These are phyloP conservation scores for Corinectria fuckeliana DNA, from an alignment of 2,329 filamentous ascomycete genomes.

Conservation along the genomic window DNA sequence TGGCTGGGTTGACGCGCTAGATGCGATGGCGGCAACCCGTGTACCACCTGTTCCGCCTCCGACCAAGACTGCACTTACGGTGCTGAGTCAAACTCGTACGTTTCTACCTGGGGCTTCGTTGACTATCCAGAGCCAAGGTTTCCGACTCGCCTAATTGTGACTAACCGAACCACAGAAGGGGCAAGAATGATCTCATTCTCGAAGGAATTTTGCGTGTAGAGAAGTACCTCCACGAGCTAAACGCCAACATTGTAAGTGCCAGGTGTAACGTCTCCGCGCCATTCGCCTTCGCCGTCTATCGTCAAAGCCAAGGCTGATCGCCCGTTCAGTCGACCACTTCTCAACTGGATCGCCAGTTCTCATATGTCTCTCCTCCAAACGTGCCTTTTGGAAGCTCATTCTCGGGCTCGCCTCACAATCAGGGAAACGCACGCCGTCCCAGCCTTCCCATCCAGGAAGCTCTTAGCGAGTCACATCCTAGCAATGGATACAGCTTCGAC, in stretches of 20 bases:
- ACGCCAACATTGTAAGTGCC: slow-evolving; percentile 46
- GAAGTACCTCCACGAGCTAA: slow-evolving; percentile 53
- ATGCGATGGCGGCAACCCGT: slow-evolving; percentile 56
- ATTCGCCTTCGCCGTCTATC: no score
- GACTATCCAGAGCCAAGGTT: neutral
- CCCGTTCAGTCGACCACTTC: slow-evolving; percentile 14
- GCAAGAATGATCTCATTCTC: slow-evolving; percentile 59
- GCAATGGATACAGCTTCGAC: slow-evolving; percentile 42
- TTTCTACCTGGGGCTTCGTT: neutral
- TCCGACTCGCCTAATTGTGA: neutral
- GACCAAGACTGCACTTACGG: slow-evolving; percentile 51
- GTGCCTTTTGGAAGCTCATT: slow-evolving; percentile 31
- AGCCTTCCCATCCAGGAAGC: slow-evolving; percentile 37
- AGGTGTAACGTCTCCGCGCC: no score
- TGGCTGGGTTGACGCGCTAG: slow-evolving; percentile 39
- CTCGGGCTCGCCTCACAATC: slow-evolving; percentile 31
- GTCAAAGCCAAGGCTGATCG: neutral
- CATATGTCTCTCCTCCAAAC: slow-evolving; percentile 27
- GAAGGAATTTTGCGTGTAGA: slow-evolving; percentile 58
- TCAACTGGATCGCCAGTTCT: slow-evolving; percentile 14
- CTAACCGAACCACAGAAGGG: slow-evolving; percentile 43
- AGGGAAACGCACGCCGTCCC: slow-evolving; percentile 24
- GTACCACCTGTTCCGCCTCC: slow-evolving; percentile 46
- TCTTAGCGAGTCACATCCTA: slow-evolving; percentile 26
- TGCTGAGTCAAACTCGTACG: slow-evolving; percentile 51